These are phyloP conservation scores for Bromus sterilis DNA, from an alignment of 176 grass and related monocot species.

Conservation along the genomic window DNA sequence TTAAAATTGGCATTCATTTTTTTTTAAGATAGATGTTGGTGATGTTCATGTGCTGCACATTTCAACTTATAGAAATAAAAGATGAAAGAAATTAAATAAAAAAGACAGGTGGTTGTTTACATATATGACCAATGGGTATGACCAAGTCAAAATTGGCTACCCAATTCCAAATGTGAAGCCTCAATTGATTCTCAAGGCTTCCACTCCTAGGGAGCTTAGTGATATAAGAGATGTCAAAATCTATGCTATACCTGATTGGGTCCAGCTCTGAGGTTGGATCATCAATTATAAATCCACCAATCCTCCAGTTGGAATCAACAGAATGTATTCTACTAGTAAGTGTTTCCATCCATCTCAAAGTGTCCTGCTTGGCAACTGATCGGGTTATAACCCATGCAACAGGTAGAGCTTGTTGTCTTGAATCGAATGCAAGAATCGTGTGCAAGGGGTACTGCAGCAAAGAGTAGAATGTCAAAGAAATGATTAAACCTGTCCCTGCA, in stretches of 20 bases:
- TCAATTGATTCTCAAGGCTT: too few species aligned
- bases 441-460: constrained; percentile 74
- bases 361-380: constrained; percentile 72
- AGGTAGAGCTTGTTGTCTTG: constrained; percentile 70
- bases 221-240: too few species aligned
- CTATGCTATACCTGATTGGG: constrained; percentile 55
- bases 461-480: constrained; percentile 22
- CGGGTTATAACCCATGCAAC: constrained; percentile 94
- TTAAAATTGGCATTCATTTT: too few species aligned
- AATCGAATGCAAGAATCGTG: constrained; percentile 87
- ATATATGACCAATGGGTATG: too few species aligned
- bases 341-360: constrained; percentile 78
- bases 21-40: too few species aligned
- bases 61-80: too few species aligned
- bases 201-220: too few species aligned
- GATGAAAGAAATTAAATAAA: too few species aligned
- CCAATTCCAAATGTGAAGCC: too few species aligned
- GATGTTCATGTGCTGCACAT: too few species aligned
- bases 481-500: neutral
- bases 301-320: constrained; percentile 57
- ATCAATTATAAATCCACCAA: constrained; percentile 68
- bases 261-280: constrained; percentile 77
- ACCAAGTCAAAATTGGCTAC: too few species aligned
- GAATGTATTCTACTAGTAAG: constrained; percentile 61
- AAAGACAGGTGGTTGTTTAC: too few species aligned